These are phyloP conservation scores for Clavispora phyllophila DNA, from an alignment of 805 yeast species.

Conservation along the genomic window DNA sequence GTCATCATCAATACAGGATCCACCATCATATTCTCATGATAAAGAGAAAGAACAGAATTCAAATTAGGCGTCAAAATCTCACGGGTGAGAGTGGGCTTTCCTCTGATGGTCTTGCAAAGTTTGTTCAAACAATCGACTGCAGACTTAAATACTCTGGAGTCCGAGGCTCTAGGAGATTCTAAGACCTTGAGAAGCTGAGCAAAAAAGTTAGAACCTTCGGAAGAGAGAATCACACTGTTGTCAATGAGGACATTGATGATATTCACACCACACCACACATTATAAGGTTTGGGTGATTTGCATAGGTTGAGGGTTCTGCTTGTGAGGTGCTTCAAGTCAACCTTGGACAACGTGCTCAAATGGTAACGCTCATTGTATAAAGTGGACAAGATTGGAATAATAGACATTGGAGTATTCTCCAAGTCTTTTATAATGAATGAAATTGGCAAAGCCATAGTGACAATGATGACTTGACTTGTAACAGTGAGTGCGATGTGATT, in stretches of 20 bases:
- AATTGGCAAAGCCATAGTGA: conserved; percentile 13
- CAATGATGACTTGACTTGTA: no score
- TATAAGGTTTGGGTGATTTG: conserved; percentile 36
- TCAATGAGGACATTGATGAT: conserved; percentile 41
- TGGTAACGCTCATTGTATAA: conserved; percentile 25
- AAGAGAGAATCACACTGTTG: conserved; percentile 28
- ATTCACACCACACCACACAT: conserved; percentile 58
- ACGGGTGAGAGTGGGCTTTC: conserved; percentile 79
- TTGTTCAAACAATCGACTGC: conserved; percentile 36
- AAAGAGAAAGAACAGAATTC: conserved; percentile 51
- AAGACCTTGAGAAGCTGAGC: conserved; percentile 38
- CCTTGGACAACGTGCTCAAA: conserved; percentile 40
- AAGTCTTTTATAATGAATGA: conserved; percentile 22
- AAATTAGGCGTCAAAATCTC: conserved; percentile 79
- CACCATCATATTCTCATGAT: conserved; percentile 38
- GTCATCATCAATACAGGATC: conserved; percentile 30
- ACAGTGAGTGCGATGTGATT: not conserved
- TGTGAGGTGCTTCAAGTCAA: conserved; percentile 47
- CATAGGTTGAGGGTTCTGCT: conserved; percentile 39
- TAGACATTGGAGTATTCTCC: conserved; percentile 16
- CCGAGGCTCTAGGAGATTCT: conserved; percentile 33
- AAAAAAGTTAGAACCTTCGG: conserved; percentile 37
- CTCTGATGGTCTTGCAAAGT: conserved; percentile 51
- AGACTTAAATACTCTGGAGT: conserved; percentile 30
- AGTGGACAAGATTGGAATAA: conserved; percentile 29